Percentiles rank a stretch among this genome's conserved stretches.
Evolutionary conservation across 2,329 filamentous ascomycete genomes (phyloP).

Genomic region (Penicillium freii): DNA sequence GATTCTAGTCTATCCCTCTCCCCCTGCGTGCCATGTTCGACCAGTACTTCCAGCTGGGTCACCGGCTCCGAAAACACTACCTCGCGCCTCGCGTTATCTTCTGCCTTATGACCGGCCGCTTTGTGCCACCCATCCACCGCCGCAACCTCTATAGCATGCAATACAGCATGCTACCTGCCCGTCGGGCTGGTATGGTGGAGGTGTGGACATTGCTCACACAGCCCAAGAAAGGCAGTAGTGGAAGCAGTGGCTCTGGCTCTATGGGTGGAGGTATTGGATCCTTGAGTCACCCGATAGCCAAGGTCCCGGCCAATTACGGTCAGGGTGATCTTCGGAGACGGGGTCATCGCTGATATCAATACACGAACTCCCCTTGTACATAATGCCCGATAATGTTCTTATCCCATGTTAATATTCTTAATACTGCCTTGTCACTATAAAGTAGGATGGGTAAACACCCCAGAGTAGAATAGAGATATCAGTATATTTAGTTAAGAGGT

Average conservation of each 20-base stretch:
- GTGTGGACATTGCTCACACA: conserved; percentile 75
- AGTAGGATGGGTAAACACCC: background rate
- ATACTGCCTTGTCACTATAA: background rate
- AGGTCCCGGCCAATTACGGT: conserved; percentile 34
- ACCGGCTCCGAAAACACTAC: conserved; percentile 92
- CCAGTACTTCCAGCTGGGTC: conserved; percentile 92
- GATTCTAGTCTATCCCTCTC: conserved; percentile 73
- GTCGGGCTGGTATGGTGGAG: conserved; percentile 74
- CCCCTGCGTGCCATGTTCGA: conserved; percentile 93
- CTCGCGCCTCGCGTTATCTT: conserved; percentile 83
- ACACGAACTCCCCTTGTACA: conserved; percentile 8
- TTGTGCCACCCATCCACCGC: conserved; percentile 91
- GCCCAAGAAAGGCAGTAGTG: conserved; percentile 31
- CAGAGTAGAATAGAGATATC: background rate
- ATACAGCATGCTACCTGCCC: conserved; percentile 93
- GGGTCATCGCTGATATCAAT: conserved; percentile 31
- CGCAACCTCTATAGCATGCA: conserved; percentile 94
- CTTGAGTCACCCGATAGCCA: conserved; percentile 30
- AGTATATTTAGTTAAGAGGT: background rate
- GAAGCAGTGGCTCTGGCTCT: conserved; percentile 26
- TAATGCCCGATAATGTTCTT: conserved; percentile 10
- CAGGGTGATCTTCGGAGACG: conserved; percentile 34
- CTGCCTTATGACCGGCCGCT: conserved; percentile 83
- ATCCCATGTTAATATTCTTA: background rate
- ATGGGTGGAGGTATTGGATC: conserved; percentile 27